Percentiles rank a stretch among this genome's conserved stretches.
These are phyloP conservation scores for Mycena sanguinolenta DNA, from an alignment of 768 basidiomycete species.

Conservation along the genomic window DNA sequence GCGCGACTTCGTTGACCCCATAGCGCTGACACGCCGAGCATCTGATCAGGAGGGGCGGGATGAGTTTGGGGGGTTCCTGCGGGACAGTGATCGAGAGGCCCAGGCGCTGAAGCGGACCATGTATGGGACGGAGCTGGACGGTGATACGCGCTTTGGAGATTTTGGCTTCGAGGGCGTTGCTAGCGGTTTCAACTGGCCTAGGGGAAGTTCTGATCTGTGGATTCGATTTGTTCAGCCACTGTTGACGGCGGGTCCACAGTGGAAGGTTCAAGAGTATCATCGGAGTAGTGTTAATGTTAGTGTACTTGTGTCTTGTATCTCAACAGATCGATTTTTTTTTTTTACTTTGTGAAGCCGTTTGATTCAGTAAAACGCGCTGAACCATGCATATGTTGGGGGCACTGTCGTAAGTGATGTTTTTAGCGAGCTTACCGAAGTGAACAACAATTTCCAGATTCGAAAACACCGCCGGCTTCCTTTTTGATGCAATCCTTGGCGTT, in stretches of 20 bases:
- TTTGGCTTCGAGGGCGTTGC: conserved; percentile 86
- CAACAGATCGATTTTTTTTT: too few species aligned
- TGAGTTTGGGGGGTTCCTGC: conserved; percentile 27
- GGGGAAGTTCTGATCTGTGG: conserved; percentile 55
- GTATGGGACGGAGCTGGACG: conserved; percentile 88
- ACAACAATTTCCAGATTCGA: too few species aligned
- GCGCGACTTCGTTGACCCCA: conserved; percentile 55
- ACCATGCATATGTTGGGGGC: too few species aligned
- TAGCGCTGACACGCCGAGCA: conserved; percentile 50
- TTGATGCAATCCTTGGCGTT: too few species aligned
- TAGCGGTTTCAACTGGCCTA: conserved; percentile 73
- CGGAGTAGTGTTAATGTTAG: conserved; percentile 15
- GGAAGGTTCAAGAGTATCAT: conserved; percentile 5
- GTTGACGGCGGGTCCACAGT: neutral
- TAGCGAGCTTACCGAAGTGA: too few species aligned
- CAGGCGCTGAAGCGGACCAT: conserved; percentile 75
- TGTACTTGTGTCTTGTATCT: conserved; percentile 30
- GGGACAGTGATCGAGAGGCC: conserved; percentile 43
- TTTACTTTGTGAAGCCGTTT: too few species aligned
- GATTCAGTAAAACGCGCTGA: too few species aligned
- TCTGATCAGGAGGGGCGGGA: conserved; percentile 38
- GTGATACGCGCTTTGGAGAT: conserved; percentile 87
- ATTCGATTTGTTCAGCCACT: neutral
- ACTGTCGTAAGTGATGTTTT: too few species aligned
- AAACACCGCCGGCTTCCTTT: neutral